Percentiles rank a stretch among this genome's conserved stretches.
These are phyloP conservation scores for Castanea crenata DNA, from an alignment of 306 rosid species.

Conservation along the genomic window DNA sequence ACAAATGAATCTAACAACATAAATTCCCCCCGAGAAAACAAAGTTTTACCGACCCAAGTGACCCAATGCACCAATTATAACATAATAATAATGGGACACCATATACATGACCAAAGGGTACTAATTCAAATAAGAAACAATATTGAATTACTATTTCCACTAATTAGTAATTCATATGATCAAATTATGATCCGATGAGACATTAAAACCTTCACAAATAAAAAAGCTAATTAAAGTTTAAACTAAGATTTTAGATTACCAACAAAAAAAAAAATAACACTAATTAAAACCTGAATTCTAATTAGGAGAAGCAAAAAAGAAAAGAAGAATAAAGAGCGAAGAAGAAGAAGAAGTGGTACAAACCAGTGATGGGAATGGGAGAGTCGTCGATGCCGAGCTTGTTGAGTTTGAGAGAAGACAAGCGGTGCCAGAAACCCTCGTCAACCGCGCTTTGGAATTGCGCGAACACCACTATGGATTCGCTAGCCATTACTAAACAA, in stretches of 20 bases:
- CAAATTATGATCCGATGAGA: too few relatives aligned
- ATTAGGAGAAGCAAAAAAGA: not conserved
- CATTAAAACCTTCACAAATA: too few relatives aligned
- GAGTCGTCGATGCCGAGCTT: slow-evolving; percentile 96
- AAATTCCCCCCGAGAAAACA: too few relatives aligned
- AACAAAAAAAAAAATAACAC: not conserved
- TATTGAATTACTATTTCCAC: too few relatives aligned
- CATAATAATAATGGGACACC: too few relatives aligned
- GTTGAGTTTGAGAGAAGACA: slow-evolving; percentile 91
- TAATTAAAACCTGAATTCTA: not conserved
- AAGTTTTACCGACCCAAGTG: too few relatives aligned
- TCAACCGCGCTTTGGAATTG: slow-evolving; percentile 86
- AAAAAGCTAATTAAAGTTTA: too few relatives aligned
- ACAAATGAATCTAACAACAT: not conserved
- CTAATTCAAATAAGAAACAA: too few relatives aligned
- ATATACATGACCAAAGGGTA: too few relatives aligned
- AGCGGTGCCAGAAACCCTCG: slow-evolving; percentile 95
- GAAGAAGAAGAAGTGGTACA: not conserved
- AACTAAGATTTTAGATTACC: not conserved
- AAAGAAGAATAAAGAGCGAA: not conserved
- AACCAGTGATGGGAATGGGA: slow-evolving; percentile 75
- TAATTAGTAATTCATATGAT: too few relatives aligned
- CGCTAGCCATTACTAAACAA: slow-evolving; percentile 36
- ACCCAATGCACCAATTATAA: not conserved
- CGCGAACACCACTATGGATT: slow-evolving; percentile 69